Percentiles rank a stretch among this genome's conserved stretches.
Evolutionary conservation across 2,329 filamentous ascomycete genomes (phyloP).

Genomic region (Alternaria arborescens): DNA sequence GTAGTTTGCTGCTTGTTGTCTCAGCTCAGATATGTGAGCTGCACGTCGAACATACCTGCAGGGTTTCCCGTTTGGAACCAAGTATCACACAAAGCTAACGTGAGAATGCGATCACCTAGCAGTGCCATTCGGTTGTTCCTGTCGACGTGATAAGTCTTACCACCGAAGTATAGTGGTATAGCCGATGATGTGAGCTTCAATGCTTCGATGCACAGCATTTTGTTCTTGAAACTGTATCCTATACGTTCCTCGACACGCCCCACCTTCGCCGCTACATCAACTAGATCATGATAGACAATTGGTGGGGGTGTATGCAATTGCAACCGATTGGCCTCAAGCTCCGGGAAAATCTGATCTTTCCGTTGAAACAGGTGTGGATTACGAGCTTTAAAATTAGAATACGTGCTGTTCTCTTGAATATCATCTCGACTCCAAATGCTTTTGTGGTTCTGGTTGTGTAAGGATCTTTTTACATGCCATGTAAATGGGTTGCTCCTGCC

Average conservation of each 20-base stretch:
- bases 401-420: background rate
- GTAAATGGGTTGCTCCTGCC: background rate
- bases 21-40: constrained; percentile 7
- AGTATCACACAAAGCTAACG: constrained; percentile 22
- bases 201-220: constrained; percentile 28
- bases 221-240: constrained; percentile 35
- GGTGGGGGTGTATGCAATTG: constrained; percentile 15
- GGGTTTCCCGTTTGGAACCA: constrained; percentile 28
- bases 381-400: constrained; percentile 23
- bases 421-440: background rate
- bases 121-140: constrained; percentile 34
- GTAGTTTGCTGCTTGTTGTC: constrained; percentile 12
- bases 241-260: constrained; percentile 23
- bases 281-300: constrained; percentile 19
- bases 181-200: constrained; percentile 20
- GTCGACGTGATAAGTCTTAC: constrained; percentile 9
- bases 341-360: constrained; percentile 22
- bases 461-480: background rate
- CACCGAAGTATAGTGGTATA: constrained; percentile 27
- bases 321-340: constrained; percentile 12
- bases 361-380: constrained; percentile 26
- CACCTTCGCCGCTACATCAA: constrained; percentile 26
- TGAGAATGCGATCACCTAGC: constrained; percentile 31
- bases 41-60: constrained; percentile 6
- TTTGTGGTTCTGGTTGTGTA: background rate